Base-by-base conservation (phyloP, 352 stramenopile genomes). In the Globisporangium recalcitrans region DNA sequence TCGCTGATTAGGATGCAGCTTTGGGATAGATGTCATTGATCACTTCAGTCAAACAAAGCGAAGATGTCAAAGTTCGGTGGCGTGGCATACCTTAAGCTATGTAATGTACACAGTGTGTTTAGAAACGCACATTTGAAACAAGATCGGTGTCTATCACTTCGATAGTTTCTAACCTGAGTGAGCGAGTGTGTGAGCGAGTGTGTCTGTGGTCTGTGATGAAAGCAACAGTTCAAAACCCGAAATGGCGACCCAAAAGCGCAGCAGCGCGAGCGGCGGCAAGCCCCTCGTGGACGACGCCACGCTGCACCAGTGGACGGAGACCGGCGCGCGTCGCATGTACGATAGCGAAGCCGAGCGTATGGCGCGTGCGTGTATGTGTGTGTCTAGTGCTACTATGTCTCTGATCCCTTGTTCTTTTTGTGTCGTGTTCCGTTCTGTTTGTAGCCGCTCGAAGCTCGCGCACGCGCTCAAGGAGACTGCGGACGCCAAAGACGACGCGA, bases 261-360 rank as follows among this genome's bases (percentile, higher is more conserved):
- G 38, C 38, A 44, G 38, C 51, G 60, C 49, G 56, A 14, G 36
- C 55, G 59, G 68, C 49, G 40, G 64, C 55, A 52, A 65, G 71
- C 36, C 73, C 57, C 70, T 88, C 57, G 77, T 91, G 62, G 59
- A 62, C 60, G 82, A 88, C 72, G 60, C 71, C 48, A 60, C 69
- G 58, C 77, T 92, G 62, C 73, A 82, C 52, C 77, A 83, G 56
- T 92, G 82, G 82, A 59, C 70, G 14, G 82, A 92, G 49, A 69
- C 73, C n/a, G 82, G 82, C 21, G 75, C 72, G 26, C 56, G 46
- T 24, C 71, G 75, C 38, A 72, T 89, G 82, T 91, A 75, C 53
- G 79, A 78, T n/a, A 10, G 14, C n/a, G 11, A 3, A 1, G 34
- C 11, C 7, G 21, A 8, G 19, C 32, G 5, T 21, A 27, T n/a